Conservation (phyloP, 306 rosid genomes). For the Gillenia trifoliata region DNA sequence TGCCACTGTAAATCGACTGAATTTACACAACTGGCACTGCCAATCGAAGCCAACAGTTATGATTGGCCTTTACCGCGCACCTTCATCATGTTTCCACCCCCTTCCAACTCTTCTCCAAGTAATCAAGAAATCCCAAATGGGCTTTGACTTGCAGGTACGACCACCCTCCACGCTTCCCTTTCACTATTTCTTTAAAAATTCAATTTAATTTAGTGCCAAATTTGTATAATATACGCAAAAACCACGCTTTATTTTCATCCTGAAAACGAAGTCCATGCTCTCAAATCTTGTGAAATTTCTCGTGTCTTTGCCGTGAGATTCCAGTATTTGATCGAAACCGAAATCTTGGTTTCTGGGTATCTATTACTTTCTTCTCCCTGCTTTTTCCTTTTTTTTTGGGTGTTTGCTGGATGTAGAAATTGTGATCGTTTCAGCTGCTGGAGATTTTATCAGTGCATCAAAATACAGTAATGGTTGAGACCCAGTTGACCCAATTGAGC, state of each 20-base stretch:
- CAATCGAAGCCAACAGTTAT: neutral
- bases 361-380: neutral
- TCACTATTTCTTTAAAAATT: neutral
- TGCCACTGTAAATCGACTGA: no score
- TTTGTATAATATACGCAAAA: neutral
- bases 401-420: slow-evolving; percentile 2
- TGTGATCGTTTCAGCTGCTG: slow-evolving; percentile 16
- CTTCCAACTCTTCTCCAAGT: neutral
- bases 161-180: neutral
- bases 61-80: slow-evolving; percentile 5
- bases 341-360: slow-evolving; percentile 10
- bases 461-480: neutral
- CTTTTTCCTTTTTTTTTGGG: neutral
- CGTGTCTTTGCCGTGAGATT: slow-evolving; percentile 6
- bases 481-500: slow-evolving; percentile 18
- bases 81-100: neutral
- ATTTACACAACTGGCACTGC: neutral
- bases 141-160: slow-evolving; percentile 18
- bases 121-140: slow-evolving; percentile 2
- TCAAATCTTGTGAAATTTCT: neutral
- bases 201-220: neutral
- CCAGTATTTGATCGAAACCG: neutral
- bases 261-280: neutral
- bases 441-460: slow-evolving; percentile 12
- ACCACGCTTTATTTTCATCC: neutral